Conservation (phyloP, 306 rosid genomes). For the Cucurbita ficifolia region DNA sequence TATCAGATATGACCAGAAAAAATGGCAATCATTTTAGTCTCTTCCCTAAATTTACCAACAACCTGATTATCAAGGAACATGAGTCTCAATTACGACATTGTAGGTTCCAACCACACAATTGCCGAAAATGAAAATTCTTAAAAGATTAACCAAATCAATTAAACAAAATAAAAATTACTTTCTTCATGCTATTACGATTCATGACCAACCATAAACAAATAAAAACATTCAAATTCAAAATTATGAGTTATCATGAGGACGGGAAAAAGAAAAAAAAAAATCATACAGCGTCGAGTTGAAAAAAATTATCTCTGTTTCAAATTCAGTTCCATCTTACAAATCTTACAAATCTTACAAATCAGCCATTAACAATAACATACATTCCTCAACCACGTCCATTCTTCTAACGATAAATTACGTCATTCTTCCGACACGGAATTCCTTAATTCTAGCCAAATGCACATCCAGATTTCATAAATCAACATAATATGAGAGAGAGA, state of each 20-base stretch:
- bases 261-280: not conserved
- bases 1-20: constrained; percentile 11
- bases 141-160: not conserved
- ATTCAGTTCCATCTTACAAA: not conserved
- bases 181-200: not conserved
- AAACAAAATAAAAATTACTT: not conserved
- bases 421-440: not conserved
- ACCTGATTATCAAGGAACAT: not conserved
- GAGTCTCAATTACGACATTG: not conserved
- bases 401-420: not conserved
- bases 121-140: not conserved
- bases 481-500: not conserved
- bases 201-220: not conserved
- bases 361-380: not conserved
- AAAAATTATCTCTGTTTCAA: not conserved
- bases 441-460: not conserved
- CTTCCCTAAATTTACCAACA: not conserved
- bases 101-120: not conserved
- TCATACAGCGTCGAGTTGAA: not conserved
- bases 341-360: not conserved
- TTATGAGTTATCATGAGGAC: not conserved
- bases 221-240: not conserved
- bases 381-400: not conserved
- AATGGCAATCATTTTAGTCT: constrained; percentile 3
- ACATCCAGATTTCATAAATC: not conserved